Percentiles rank a stretch among this genome's conserved stretches.
Conservation (phyloP, 495 filamentous ascomycete species). For the Clavariopsis aquatica region DNA sequence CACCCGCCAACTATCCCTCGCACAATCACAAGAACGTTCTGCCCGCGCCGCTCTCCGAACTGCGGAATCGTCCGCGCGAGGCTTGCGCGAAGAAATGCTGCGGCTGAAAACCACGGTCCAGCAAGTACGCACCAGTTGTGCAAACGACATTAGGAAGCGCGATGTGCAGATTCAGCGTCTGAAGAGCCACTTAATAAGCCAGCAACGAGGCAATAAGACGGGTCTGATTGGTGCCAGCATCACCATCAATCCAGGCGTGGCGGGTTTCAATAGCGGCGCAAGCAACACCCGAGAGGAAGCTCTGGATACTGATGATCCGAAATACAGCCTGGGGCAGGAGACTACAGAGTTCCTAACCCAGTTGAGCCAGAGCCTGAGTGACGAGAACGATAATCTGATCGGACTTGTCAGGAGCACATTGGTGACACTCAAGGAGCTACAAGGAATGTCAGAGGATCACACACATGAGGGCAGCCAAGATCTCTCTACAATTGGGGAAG, state of each 20-base stretch:
- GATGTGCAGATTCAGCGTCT: conserved; percentile 85
- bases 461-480: conserved; percentile 15
- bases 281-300: conserved; percentile 42
- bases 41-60: conserved; percentile 67
- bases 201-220: conserved; percentile 50
- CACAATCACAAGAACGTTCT: conserved; percentile 71
- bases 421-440: conserved; percentile 72
- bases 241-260: conserved; percentile 53
- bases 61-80: conserved; percentile 67
- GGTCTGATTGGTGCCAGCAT: conserved; percentile 55
- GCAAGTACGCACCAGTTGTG: conserved; percentile 83
- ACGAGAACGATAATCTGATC: conserved; percentile 88
- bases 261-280: conserved; percentile 45
- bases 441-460: conserved; percentile 63
- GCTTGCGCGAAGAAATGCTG: conserved; percentile 76
- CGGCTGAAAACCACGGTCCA: conserved; percentile 73
- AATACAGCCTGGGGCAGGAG: conserved; percentile 77
- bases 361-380: conserved; percentile 81
- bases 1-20: conserved; percentile 70
- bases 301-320: conserved; percentile 56
- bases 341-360: conserved; percentile 91
- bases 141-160: conserved; percentile 88
- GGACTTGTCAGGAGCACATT: conserved; percentile 70
- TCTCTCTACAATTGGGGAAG: conserved; percentile 42
- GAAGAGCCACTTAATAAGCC: conserved; percentile 73